Base-by-base conservation (phyloP, 1,284 basidiomycete genomes). In the Melanopsichium pennsylvanicum region DNA sequence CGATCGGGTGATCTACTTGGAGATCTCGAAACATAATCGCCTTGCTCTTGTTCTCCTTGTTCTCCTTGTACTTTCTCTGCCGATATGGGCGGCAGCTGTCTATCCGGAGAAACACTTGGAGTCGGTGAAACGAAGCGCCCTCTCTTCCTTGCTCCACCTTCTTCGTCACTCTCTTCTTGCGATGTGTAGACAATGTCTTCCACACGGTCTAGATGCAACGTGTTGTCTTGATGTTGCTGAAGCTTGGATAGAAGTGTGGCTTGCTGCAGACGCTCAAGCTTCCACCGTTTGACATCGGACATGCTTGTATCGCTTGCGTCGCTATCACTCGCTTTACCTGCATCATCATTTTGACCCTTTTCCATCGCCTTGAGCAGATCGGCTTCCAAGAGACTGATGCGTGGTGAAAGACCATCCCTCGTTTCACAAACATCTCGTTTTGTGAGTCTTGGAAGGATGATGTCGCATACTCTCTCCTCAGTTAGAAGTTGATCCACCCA, bases 401-500 rank as follows among this genome's bases (percentile, higher is more conserved):
- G 51, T 6, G 79, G 79, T 22, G 51, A 89, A 33, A 99, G 85
- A 1, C 96, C 94, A 49, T 92, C 90, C 19, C 88, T 90, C 75
- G 96, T 93, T 83, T 98, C 95, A 13, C 98, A 84, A 1, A 92
- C 88, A 50, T 88, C 86, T 16, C 96, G 87, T 83, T 90, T 92
- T 2, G 88, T 88, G 63, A 98, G 83, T 36, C 96, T 88, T 5
- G 96, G 96, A 41, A 99, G 84, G 72, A 97, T 97, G 72, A 93
- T 91, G 82, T 98, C 95, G 82, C 94, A 98, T 2, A 94, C 94
- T 58, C 94, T 87, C 63, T 97, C 94, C 80, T 96, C 88, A 1
- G 85, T 88, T 21, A 98, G 83, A 6, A 98, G 85, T 43, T 88
- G 85, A 82, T 97, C 89, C 47, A 94, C 86, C 78, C 93, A 97